phyloP scores from a whole-genome alignment of 257 asterid species.

The Thymus quinquecostatus region DNA sequence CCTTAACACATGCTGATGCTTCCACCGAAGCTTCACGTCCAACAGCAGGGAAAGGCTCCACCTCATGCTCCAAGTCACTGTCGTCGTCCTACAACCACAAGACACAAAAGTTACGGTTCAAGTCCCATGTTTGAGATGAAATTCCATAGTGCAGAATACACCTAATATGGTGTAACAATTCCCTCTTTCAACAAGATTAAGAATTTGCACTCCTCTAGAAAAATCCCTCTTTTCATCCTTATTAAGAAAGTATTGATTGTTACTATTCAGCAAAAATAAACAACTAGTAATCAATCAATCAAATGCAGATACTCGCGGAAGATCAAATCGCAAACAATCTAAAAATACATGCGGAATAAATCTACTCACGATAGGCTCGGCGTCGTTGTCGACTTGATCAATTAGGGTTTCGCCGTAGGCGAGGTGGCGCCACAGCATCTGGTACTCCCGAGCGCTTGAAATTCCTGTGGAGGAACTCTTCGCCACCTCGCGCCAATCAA shows the following conservation, averaged over 20 bases:
- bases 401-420: slow-evolving; percentile 68
- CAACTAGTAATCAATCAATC: neutral
- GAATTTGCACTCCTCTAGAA: slow-evolving; percentile 6
- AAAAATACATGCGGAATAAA: neutral
- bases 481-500: slow-evolving; percentile 77
- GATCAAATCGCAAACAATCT: neutral
- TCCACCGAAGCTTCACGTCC: slow-evolving; percentile 72
- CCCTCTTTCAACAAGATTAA: neutral
- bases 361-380: slow-evolving; percentile 55
- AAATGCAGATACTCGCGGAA: neutral
- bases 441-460: slow-evolving; percentile 74
- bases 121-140: slow-evolving; percentile 14
- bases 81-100: slow-evolving; percentile 71
- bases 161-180: neutral
- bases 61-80: slow-evolving; percentile 79
- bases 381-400: slow-evolving; percentile 47
- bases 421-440: slow-evolving; percentile 84
- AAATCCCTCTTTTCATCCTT: neutral
- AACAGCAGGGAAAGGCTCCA: slow-evolving; percentile 69
- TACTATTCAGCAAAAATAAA: neutral
- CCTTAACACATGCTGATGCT: slow-evolving; percentile 88
- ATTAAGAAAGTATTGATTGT: neutral
- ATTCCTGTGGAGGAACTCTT: slow-evolving; percentile 76
- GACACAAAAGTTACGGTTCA: slow-evolving; percentile 18
- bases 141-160: neutral